Base-by-base conservation (phyloP, 768 basidiomycete genomes). In the Serendipita sp. region DNA sequence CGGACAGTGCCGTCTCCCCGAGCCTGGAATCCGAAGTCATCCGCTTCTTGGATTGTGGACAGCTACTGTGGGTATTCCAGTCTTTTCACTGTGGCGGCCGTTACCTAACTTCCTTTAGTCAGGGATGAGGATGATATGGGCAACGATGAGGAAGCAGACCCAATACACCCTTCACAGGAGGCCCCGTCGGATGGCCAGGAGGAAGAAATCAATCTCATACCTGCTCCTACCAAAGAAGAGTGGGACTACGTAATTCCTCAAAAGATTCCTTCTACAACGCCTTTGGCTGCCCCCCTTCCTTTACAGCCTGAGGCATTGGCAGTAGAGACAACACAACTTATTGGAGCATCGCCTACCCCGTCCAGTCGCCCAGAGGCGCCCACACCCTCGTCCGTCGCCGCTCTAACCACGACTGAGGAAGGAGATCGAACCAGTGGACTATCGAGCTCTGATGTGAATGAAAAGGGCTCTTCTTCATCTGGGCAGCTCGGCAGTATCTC, bases 21-120 rank as follows among this genome's bases (percentile, higher is more conserved):
- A n/a, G 18, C 56, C 8, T 60, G 56, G 56, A 35, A 60, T 10
- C 56, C 28, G 10, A 60, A 60, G 56, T 60, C 56, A 8, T 28
- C 56, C 8, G 56, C 56, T n/a, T 60, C 56, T 34, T 60, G 56
- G 56, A 60, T 60, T 34, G 48, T 53, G 8, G 56, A 60, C 37
- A 60, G 56, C 35, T 60, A 60, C 34, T 60, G 56, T 60, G 35
- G 3, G 56, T 60, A 10, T 18, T 38, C 10, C 56, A 24, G 8
- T 60, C 35, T 60, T 37, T 60, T 60, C 4, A 24, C 32, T 53
- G 5, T 53, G 5, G 8, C 48, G 13, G 5, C 48, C 7, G 5
- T 51, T 51, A 51, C 30, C 30, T 18, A n/a, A 18, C 3, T 18
- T n/a, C 8, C n/a, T 60, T 11, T 60, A 60, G 56, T 60, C 56